phyloP scores from a whole-genome alignment of 305 asterid species.

The Andrographis paniculata region DNA sequence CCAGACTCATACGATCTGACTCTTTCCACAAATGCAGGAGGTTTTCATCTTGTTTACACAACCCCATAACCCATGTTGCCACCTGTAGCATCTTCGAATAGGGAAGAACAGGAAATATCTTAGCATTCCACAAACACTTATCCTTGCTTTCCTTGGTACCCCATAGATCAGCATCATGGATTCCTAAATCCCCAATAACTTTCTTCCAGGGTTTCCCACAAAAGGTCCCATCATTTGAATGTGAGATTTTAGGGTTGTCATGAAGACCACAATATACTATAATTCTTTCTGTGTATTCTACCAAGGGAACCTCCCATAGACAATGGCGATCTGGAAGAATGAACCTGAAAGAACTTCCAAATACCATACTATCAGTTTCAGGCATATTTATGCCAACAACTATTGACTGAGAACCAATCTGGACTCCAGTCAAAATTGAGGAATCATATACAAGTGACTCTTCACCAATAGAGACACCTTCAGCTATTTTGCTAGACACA shows the following conservation, averaged over 20 bases:
- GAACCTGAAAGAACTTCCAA: conserved; percentile 48
- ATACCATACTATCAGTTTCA: conserved; percentile 19
- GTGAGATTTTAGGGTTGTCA: conserved; percentile 76
- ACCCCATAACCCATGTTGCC: conserved; percentile 92
- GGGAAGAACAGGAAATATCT: conserved; percentile 63
- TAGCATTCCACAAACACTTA: conserved; percentile 92
- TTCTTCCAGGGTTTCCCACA: conserved; percentile 96
- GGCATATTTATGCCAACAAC: conserved; percentile 77
- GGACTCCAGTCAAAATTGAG: conserved; percentile 56
- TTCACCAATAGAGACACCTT: conserved; percentile 85
- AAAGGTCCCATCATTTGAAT: conserved; percentile 66
- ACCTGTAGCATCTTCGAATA: conserved; percentile 67
- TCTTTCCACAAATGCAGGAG: conserved; percentile 45
- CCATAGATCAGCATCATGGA: conserved; percentile 76
- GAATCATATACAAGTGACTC: conserved; percentile 91
- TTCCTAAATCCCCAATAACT: conserved; percentile 64
- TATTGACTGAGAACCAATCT: conserved; percentile 86
- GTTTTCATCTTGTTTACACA: conserved; percentile 36
- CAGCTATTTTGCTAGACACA: conserved; percentile 72
- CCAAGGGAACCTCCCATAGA: conserved; percentile 96
- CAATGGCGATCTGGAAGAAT: conserved; percentile 96
- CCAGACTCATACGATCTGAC: conserved; percentile 73
- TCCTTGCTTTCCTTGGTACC: conserved; percentile 41
- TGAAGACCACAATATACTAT: conserved; percentile 90
- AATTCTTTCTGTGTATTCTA: conserved; percentile 53